Conservation (phyloP, 2,329 filamentous ascomycete genomes). For the Myriosclerotinia duriaeana region DNA sequence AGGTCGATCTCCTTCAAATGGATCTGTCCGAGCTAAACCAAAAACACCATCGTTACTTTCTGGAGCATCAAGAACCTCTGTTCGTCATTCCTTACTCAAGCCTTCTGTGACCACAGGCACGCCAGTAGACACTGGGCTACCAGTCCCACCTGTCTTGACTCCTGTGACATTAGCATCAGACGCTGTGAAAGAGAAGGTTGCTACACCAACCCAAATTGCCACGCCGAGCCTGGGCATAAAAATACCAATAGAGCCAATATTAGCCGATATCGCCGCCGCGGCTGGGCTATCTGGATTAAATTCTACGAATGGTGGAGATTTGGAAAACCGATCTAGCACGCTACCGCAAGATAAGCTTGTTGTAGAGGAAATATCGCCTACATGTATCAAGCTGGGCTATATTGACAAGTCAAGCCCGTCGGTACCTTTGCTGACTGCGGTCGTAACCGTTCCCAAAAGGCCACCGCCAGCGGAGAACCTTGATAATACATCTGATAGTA, state of each 20-base stretch:
- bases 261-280: conserved; percentile 18
- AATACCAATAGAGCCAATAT: conserved; percentile 15
- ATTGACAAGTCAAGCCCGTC: conserved; percentile 21
- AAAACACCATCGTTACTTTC: conserved; percentile 35
- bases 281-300: conserved; percentile 10
- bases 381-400: conserved; percentile 21
- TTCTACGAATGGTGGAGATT: not conserved
- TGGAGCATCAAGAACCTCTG: conserved; percentile 32
- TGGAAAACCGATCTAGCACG: no score
- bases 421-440: conserved; percentile 18
- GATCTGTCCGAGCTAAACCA: conserved; percentile 23
- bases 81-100: conserved; percentile 36
- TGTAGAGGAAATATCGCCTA: conserved; percentile 22
- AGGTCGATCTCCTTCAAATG: conserved; percentile 1
- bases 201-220: not conserved
- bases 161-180: conserved; percentile 3
- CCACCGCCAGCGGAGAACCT: not conserved
- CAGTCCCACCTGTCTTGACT: conserved; percentile 33
- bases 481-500: not conserved
- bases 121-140: conserved; percentile 33
- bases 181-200: not conserved
- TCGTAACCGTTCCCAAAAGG: conserved; percentile 20
- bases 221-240: conserved; percentile 15
- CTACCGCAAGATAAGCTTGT: conserved; percentile 5
- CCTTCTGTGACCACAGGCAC: conserved; percentile 28